Evolutionary conservation across 176 grass and related monocot genomes (phyloP), one percentile per base, ranked within the genome.

Genomic region (Phoenix dactylifera): DNA sequence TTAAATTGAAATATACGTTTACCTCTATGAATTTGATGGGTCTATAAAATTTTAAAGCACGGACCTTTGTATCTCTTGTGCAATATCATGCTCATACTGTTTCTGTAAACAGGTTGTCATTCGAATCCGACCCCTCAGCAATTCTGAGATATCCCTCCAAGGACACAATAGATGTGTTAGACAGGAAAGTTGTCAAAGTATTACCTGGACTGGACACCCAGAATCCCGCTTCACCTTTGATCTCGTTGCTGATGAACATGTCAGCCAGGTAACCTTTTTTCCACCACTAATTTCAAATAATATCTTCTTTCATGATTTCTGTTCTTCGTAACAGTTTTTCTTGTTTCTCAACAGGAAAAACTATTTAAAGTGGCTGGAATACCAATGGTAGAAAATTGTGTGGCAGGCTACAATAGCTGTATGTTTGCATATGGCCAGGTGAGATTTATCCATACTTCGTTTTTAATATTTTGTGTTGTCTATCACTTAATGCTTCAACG

Each of bases 351-450:
- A 26, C 51, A 98, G 87, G 93, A 98, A 58, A 76, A 88, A 15
- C 64, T 98, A 44, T 98, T 98, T 50, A 89, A 92, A 66, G 87
- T 98, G 15, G 87, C 93, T 16, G 93, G 93, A 23, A 78, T 98
- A 58, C 81, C 87, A 18, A 98, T 98, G 93, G 93, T 98, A 60
- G 93, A 98, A 15, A 98, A 88, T 53, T 98, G 93, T 64, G 86
- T 98, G 67, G 73, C 63, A 22, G 93, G 93, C 5, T 98, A 98
- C 55, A 98, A 98, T 75, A 92, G 87, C 49, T 98, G 93, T 75
- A 98, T 92, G 76, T 92, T 98, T 79, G 93, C 93, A 16, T 98
- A 98, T 30, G 93, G 88, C 30, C 93, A 98, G 81, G 93, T 98
- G 66, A 81, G 70, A 60, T 63, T 44, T 49, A 54, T 15, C 15